Conservation (phyloP, 495 filamentous ascomycete genomes). For the Hypomontagnella submonticulosa region DNA sequence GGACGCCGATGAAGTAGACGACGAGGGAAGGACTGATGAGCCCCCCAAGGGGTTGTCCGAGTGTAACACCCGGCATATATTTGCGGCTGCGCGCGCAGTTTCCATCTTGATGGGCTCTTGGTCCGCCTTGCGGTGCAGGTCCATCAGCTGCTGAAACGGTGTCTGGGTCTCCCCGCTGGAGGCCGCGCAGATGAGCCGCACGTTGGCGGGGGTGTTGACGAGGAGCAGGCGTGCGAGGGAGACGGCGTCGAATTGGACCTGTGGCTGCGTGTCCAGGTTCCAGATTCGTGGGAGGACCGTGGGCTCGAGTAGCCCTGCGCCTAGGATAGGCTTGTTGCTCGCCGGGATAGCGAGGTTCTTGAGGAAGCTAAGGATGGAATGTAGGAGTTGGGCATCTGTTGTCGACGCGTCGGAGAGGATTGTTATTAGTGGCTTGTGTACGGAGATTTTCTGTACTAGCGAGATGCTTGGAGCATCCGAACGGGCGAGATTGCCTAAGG, state of each 20-base stretch:
- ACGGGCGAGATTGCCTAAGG: slow-evolving; percentile 81
- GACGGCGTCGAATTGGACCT: slow-evolving; percentile 75
- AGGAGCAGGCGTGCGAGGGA: slow-evolving; percentile 75
- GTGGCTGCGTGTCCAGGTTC: slow-evolving; percentile 68
- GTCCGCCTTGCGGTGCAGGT: slow-evolving; percentile 67
- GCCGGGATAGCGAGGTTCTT: slow-evolving; percentile 80
- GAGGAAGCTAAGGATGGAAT: slow-evolving; percentile 76
- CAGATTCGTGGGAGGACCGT: slow-evolving; percentile 69
- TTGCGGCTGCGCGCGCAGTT: slow-evolving; percentile 72
- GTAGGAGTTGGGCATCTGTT: slow-evolving; percentile 64
- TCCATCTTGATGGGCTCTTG: slow-evolving; percentile 77
- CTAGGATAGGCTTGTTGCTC: slow-evolving; percentile 69
- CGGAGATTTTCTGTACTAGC: slow-evolving; percentile 64
- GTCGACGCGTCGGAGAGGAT: slow-evolving; percentile 56
- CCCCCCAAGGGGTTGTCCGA: slow-evolving; percentile 26
- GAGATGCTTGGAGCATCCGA: slow-evolving; percentile 70
- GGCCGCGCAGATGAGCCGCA: slow-evolving; percentile 58
- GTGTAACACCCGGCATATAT: slow-evolving; percentile 70
- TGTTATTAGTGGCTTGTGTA: slow-evolving; percentile 66
- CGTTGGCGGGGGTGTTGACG: slow-evolving; percentile 67
- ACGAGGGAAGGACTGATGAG: slow-evolving; percentile 4
- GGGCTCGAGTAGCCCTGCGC: slow-evolving; percentile 60
- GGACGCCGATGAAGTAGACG: slow-evolving; percentile 5
- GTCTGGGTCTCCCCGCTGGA: slow-evolving; percentile 56
- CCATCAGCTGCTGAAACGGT: slow-evolving; percentile 70